Evolutionary conservation across 495 filamentous ascomycete species (phyloP).

Genomic region (Penicillium pulvis): DNA sequence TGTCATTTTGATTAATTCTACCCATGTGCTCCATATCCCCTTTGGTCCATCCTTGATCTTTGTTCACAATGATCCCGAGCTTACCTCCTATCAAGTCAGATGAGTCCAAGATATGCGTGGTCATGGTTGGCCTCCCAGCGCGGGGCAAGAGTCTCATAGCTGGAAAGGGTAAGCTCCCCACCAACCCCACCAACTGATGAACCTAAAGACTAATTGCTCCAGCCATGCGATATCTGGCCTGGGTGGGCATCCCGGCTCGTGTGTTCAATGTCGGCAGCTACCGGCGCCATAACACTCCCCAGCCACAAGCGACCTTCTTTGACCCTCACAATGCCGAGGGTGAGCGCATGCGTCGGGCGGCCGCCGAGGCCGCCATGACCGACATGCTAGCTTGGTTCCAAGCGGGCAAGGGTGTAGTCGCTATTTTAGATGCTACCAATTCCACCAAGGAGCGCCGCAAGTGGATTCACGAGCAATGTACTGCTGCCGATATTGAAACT

Average conservation of each 20-base stretch:
- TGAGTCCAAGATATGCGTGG: slow-evolving; percentile 94
- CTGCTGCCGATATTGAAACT: slow-evolving; percentile 75
- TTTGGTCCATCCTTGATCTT: not conserved
- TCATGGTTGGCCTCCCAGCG: slow-evolving; percentile 96
- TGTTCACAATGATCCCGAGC: slow-evolving; percentile 20
- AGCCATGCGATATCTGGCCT: slow-evolving; percentile 95
- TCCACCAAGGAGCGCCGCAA: slow-evolving; percentile 83
- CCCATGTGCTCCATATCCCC: not conserved
- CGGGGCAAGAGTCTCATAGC: slow-evolving; percentile 96
- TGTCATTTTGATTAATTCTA: not conserved
- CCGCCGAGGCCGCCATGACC: slow-evolving; percentile 82
- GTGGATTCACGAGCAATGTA: slow-evolving; percentile 83
- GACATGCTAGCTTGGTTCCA: slow-evolving; percentile 95
- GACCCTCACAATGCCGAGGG: slow-evolving; percentile 85
- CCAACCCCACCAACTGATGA: not conserved
- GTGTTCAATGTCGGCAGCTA: slow-evolving; percentile 98
- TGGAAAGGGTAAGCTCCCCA: slow-evolving; percentile 73
- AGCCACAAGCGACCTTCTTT: slow-evolving; percentile 90
- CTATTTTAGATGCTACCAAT: slow-evolving; percentile 94
- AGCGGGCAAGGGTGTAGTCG: slow-evolving; percentile 71
- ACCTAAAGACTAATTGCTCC: slow-evolving; percentile 2
- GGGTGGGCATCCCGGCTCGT: slow-evolving; percentile 89
- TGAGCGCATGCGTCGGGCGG: slow-evolving; percentile 81
- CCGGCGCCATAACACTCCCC: slow-evolving; percentile 81
- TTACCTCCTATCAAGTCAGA: slow-evolving; percentile 67